Evolutionary conservation across 2,329 filamentous ascomycete species (phyloP).

Genomic region (Byssochlamys sp.): DNA sequence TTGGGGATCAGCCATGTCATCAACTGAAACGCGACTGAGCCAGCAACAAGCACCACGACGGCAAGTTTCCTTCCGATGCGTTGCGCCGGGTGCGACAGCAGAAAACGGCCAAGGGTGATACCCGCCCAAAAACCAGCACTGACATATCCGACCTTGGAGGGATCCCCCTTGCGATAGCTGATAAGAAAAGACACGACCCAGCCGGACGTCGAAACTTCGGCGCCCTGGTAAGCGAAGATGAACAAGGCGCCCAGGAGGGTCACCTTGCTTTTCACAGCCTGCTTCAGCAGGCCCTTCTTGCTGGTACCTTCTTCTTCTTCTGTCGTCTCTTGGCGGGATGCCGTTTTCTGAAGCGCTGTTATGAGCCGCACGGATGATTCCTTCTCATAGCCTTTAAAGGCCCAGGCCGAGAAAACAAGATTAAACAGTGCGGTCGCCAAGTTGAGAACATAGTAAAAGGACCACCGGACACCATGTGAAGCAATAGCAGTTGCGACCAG

Average conservation of each 20-base stretch:
- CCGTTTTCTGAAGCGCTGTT: constrained; percentile 34
- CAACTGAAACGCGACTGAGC: constrained; percentile 60
- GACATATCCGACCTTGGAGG: constrained; percentile 66
- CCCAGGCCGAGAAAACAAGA: constrained; percentile 51
- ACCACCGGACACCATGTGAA: constrained; percentile 54
- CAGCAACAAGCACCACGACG: constrained; percentile 53
- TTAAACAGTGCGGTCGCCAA: constrained; percentile 51
- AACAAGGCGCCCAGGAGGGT: constrained; percentile 69
- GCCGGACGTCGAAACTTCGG: constrained; percentile 72
- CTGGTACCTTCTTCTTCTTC: constrained; percentile 16
- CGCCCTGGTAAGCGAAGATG: constrained; percentile 78
- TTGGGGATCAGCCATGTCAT: constrained; percentile 71
- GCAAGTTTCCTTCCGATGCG: constrained; percentile 61
- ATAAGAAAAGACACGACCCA: constrained; percentile 85
- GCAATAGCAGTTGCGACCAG: constrained; percentile 66
- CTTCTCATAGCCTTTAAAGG: constrained; percentile 60
- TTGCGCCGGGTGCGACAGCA: constrained; percentile 57
- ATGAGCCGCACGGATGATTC: constrained; percentile 43
- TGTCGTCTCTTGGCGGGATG: constrained; percentile 25
- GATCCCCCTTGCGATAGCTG: constrained; percentile 58
- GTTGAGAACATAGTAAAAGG: constrained; percentile 61
- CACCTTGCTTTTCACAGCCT: constrained; percentile 44
- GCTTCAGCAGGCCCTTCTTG: constrained; percentile 32
- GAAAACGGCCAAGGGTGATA: constrained; percentile 66
- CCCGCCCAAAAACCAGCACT: constrained; percentile 61